Evolutionary conservation across 2,329 filamentous ascomycete genomes (phyloP), one percentile per base, ranked within the genome.

Genomic region (Xylariaceae sp.): DNA sequence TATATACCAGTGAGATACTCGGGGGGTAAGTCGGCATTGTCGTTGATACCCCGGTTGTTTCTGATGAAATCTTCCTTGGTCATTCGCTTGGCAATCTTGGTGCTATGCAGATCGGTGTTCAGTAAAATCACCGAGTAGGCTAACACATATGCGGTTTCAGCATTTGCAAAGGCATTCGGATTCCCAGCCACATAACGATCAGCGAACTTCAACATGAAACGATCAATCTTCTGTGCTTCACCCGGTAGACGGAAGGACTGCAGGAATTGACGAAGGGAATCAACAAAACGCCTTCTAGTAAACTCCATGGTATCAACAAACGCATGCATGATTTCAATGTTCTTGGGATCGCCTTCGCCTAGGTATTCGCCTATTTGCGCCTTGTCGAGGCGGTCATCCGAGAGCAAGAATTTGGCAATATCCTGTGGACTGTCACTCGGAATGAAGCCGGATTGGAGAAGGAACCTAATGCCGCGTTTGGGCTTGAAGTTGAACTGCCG

Each of bases 201-300:
- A 7, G 94, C 94, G 73, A 97, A 99, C 71, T 99, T 99, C 62
- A 99, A 76, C 94, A 99, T 97, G 73, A 97, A 95, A 47, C 94
- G 89, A 83, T 99, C 94, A 62, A 99, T 99, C 76, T 99, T 99
- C 69, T 99, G 94, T 0, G 91, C 91, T 72, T 99, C 94, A 57
- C 94, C 94, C 0, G 94, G 94, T 11, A 99, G 76, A 59, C 94
- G 87, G 76, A 99, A 99, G 31, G 90, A 88, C 70, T 99, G 94
- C 9, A 99, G 76, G 66, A 99, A 99, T 55, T 90, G 86, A 39
- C 94, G 85, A 30, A 99, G 75, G 11, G 94, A 87, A 71, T 96
- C 92, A 5, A 96, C 92, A 64, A 99, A 99, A 2, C 91, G 86
- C 53, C 86, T 89, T 70, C 91, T 91, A 7, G 83, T 81, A 64